Evolutionary conservation across 176 grass and related monocot genomes (phyloP).

Genomic region (Cenchrus fungigraminus): DNA sequence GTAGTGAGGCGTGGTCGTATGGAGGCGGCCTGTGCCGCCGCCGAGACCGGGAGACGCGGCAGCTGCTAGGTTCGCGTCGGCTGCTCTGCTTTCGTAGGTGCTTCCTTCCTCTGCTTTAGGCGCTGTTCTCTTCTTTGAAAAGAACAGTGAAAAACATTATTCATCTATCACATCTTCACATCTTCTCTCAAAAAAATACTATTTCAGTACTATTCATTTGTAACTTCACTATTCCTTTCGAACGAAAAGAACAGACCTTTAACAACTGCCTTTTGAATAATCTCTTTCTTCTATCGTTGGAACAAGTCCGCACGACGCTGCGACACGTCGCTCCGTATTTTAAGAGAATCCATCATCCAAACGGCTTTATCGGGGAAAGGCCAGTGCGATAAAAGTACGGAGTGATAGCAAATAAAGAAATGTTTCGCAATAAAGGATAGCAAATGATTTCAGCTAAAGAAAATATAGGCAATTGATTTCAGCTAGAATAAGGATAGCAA

Average conservation of each 20-base stretch:
- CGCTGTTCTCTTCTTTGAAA: too few species aligned
- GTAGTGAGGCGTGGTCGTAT: not conserved
- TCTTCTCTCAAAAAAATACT: too few species aligned
- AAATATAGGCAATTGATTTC: not conserved
- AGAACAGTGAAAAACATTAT: too few species aligned
- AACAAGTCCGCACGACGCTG: constrained; percentile 1
- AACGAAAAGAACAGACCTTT: too few species aligned
- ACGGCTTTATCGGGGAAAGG: not conserved
- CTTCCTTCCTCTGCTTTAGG: not conserved
- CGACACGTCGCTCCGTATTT: not conserved
- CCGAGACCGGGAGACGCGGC: not conserved
- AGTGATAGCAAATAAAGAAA: not conserved
- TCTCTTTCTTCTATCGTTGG: not conserved
- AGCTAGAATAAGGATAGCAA: not conserved
- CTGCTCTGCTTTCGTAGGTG: constrained; percentile 6
- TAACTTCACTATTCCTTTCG: too few species aligned
- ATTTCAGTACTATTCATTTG: too few species aligned
- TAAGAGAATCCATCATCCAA: not conserved
- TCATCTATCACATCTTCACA: too few species aligned
- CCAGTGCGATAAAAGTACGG: not conserved
- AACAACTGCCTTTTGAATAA: not conserved
- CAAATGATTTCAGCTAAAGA: not conserved
- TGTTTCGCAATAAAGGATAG: not conserved
- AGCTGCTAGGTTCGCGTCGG: not conserved
- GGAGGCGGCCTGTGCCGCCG: not conserved